phyloP scores from a whole-genome alignment of 1,284 basidiomycete genomes.

The Kalmanozyma brasiliensis region DNA sequence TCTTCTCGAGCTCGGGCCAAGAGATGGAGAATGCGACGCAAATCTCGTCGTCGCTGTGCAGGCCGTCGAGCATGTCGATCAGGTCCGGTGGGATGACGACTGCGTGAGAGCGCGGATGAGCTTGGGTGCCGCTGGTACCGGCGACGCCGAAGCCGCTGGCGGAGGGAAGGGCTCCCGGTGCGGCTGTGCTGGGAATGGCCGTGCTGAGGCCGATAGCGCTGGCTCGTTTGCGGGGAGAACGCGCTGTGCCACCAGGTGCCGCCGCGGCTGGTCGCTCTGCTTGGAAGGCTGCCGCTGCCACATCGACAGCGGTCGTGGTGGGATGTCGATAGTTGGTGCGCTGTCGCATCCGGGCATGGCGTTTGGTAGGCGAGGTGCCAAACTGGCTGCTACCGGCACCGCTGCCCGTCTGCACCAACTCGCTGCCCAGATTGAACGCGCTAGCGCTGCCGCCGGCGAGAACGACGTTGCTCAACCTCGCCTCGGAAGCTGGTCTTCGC shows the following conservation, averaged over 20 bases:
- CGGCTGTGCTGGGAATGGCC: slow-evolving; percentile 10
- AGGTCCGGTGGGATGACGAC: slow-evolving; percentile 70
- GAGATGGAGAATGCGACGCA: slow-evolving; percentile 82
- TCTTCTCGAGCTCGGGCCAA: slow-evolving; percentile 83
- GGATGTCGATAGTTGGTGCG: slow-evolving; percentile 41
- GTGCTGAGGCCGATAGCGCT: slow-evolving; percentile 21
- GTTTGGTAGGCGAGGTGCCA: slow-evolving; percentile 46
- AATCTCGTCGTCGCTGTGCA: slow-evolving; percentile 90
- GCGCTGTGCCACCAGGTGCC: slow-evolving; percentile 1
- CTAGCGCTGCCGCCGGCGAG: slow-evolving; percentile 22
- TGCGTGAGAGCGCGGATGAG: background rate
- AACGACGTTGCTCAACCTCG: slow-evolving; percentile 25
- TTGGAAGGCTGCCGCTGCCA: slow-evolving; percentile 55
- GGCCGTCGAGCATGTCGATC: slow-evolving; percentile 78
- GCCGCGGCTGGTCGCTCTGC: slow-evolving; percentile 6
- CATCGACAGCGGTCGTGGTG: slow-evolving; percentile 60
- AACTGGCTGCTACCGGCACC: slow-evolving; percentile 26
- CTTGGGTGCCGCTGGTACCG: slow-evolving; percentile 11
- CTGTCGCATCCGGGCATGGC: slow-evolving; percentile 16
- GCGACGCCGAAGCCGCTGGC: slow-evolving; percentile 4
- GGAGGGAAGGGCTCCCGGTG: background rate
- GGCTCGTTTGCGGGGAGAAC: slow-evolving; percentile 39
- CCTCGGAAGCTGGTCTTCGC: slow-evolving; percentile 18
- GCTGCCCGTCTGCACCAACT: slow-evolving; percentile 15
- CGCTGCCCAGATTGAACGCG: slow-evolving; percentile 22